Evolutionary conservation across 2,329 filamentous ascomycete species (phyloP).

Genomic region (Aspergillus japonicus): DNA sequence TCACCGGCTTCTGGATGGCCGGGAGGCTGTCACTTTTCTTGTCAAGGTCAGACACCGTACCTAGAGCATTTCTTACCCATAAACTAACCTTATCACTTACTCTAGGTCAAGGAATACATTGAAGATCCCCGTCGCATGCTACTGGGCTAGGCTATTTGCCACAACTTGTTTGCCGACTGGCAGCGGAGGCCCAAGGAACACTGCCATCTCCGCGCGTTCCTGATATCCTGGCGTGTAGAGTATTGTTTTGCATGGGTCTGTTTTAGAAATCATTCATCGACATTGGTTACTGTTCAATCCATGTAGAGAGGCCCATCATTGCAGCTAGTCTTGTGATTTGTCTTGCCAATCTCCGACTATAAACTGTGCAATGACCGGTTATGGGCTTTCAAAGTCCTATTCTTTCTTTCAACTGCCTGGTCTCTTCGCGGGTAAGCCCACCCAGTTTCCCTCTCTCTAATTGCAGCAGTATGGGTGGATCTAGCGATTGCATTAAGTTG

Average conservation of each 20-base stretch:
- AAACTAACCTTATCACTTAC: constrained; percentile 12
- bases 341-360: background rate
- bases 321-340: background rate
- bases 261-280: background rate
- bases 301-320: background rate
- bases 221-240: constrained; percentile 1
- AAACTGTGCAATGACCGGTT: background rate
- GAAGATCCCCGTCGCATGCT: constrained; percentile 95
- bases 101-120: constrained; percentile 83
- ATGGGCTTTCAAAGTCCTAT: constrained; percentile 21
- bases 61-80: background rate
- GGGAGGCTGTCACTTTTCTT: constrained; percentile 93
- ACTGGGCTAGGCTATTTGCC: constrained; percentile 44
- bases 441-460: constrained; percentile 50
- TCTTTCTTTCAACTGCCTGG: constrained; percentile 33
- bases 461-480: constrained; percentile 52
- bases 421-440: constrained; percentile 40
- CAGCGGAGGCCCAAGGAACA: background rate
- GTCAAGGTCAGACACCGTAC: constrained; percentile 63
- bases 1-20: constrained; percentile 89
- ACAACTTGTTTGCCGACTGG: background rate
- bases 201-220: background rate
- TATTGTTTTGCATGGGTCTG: background rate
- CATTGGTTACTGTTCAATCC: background rate
- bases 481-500: constrained; percentile 43